These are phyloP conservation scores for Balansia obtecta DNA, from an alignment of 2,329 filamentous ascomycete species.

Conservation along the genomic window DNA sequence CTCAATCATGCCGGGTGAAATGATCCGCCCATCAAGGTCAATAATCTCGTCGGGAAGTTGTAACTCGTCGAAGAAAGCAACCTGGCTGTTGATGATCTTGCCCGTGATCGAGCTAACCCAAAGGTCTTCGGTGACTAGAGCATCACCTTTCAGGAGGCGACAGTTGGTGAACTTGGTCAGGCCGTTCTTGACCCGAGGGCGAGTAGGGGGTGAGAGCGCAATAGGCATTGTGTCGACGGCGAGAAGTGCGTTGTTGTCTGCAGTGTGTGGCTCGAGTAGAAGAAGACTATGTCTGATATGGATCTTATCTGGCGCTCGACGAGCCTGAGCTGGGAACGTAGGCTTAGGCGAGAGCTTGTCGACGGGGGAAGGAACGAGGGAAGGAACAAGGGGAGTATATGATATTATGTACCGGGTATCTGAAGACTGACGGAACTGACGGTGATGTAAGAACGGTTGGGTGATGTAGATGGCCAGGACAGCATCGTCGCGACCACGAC, in stretches of 20 bases:
- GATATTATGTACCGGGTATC: neutral
- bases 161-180: conserved; percentile 90
- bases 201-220: conserved; percentile 24
- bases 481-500: neutral
- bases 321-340: neutral
- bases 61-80: conserved; percentile 55
- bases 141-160: conserved; percentile 55
- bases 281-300: neutral
- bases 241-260: neutral
- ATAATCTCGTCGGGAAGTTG: conserved; percentile 61
- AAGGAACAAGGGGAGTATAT: neutral
- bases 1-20: conserved; percentile 80
- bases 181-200: conserved; percentile 26
- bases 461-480: neutral
- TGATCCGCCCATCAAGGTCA: conserved; percentile 69
- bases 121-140: conserved; percentile 65
- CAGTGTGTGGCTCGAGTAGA: neutral
- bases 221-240: conserved; percentile 30
- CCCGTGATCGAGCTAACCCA: conserved; percentile 77
- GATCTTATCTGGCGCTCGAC: neutral
- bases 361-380: neutral
- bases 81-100: conserved; percentile 64
- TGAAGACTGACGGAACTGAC: neutral
- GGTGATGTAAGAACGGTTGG: neutral
- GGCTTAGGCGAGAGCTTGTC: neutral